Percentiles rank a stretch among this genome's conserved stretches.
Conservation (phyloP, 2,329 filamentous ascomycete species). For the Pseudocercospora eumusae region DNA sequence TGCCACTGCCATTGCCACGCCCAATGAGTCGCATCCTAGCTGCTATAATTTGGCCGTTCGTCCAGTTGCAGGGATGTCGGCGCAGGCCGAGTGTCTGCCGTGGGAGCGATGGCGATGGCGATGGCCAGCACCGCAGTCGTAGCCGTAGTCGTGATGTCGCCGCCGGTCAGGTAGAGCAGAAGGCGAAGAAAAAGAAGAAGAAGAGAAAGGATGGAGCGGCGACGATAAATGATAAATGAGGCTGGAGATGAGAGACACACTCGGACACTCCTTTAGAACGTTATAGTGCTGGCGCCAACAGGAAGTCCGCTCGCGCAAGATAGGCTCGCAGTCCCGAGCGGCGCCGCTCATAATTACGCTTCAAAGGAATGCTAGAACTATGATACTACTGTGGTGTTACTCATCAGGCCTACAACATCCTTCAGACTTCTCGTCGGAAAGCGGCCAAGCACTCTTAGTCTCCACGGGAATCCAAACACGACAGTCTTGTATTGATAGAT, state of each 20-base stretch:
- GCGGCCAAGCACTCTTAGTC: background rate
- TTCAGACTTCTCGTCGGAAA: background rate
- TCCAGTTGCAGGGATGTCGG: constrained; percentile 14
- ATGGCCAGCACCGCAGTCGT: background rate
- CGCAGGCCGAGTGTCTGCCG: background rate
- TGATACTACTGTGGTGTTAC: no score
- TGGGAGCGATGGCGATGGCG: no score
- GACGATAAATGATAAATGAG: background rate
- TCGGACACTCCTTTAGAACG: constrained; percentile 8
- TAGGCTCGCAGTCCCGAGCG: constrained; percentile 8
- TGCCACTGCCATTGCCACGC: constrained; percentile 11
- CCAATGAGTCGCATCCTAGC: constrained; percentile 20
- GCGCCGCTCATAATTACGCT: background rate
- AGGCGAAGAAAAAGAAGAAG: no score
- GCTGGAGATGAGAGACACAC: no score
- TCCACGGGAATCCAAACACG: background rate
- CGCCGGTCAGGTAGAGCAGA: constrained; percentile 3
- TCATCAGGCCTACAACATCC: background rate
- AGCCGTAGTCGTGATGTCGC: background rate
- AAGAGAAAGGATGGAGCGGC: background rate
- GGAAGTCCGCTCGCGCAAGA: background rate
- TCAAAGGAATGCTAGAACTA: constrained; percentile 4
- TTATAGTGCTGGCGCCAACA: constrained; percentile 9
- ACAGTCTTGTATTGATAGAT: no score
- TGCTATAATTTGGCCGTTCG: constrained; percentile 8